A percentile compares a stretch with the other conserved stretches of the same genome.
Evolutionary conservation across 2,329 filamentous ascomycete species (phyloP).

Genomic region (Fusarium solani-melongenae): DNA sequence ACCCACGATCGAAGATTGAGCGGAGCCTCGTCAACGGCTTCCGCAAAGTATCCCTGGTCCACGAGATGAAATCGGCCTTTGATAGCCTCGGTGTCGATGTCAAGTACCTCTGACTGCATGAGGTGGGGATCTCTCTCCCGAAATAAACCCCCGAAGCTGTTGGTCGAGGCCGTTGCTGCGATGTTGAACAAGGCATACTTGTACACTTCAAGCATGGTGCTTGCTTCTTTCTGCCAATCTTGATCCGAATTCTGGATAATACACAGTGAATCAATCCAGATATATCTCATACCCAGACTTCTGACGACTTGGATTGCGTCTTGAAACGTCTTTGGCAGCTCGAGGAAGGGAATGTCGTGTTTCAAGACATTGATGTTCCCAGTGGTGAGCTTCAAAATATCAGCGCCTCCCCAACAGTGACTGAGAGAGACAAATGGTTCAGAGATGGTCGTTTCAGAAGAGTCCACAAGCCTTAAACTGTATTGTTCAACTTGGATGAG

Average conservation of each 20-base stretch:
- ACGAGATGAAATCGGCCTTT: constrained; percentile 1
- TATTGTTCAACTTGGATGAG: neutral
- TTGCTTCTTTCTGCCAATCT: constrained; percentile 22
- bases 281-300: neutral
- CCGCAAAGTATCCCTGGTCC: constrained; percentile 1
- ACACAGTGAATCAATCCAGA: constrained; percentile 28
- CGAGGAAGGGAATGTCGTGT: neutral
- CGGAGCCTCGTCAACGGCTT: constrained; percentile 11
- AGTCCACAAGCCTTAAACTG: neutral
- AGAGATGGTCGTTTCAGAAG: neutral
- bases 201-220: constrained; percentile 16
- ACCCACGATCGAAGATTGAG: constrained; percentile 22
- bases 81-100: neutral
- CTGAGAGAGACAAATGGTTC: neutral
- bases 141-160: constrained; percentile 8
- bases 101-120: neutral
- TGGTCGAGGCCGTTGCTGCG: neutral
- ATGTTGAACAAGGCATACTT: constrained; percentile 10
- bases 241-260: constrained; percentile 24
- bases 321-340: constrained; percentile 15
- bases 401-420: constrained; percentile 9
- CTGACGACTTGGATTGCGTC: neutral
- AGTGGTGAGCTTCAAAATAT: neutral
- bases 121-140: neutral
- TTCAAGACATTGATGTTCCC: neutral